Base-by-base conservation (phyloP, 2,329 filamentous ascomycete species). In the Seiridium unicorne region DNA sequence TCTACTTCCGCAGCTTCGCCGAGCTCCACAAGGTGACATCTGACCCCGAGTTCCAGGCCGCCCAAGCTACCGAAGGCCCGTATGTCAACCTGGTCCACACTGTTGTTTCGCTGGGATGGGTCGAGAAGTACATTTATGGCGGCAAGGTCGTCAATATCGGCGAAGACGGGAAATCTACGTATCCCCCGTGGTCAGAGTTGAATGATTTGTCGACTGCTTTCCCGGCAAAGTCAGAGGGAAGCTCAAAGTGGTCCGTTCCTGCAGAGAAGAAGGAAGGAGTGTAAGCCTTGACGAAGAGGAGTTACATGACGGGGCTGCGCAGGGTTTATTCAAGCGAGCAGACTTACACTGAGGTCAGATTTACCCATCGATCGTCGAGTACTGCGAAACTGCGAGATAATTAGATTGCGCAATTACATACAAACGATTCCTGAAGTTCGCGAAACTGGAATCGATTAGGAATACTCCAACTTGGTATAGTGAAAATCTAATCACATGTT, bases 121-220 rank as follows among this genome's bases (percentile, higher is more conserved):
- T 68, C n/a, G 65, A 68, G 61, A 62, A 56, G 13, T 66, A 66
- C 46, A 61, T 66, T 6, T 56, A 60, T 10, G 60, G 59, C 55
- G 63, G 61, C 4, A 59, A 65, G 54, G 63, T 68, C 4, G 62
- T 66, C 42, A 65, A 68, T 49, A 49, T 68, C 18, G 38, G 32
- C 11, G 61, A 55, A 26, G 59, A 48, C 4, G 58, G 59, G n/a
- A 51, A 51, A 51, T 51, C 60, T 3, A 54, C 59, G 4, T 61
- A 58, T 9, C 58, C 53, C 1, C 18, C 56, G 35, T 58, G 46
- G 56, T 13, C 56, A 13, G 56, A 58, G 35, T 8, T 58, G 32
- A 48, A 31, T 38, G 38, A 46, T 10, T 4, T 55, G 9, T 55
- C 53, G 35, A 55, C 26, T 11, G 53, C 53, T 5, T 44, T 55